Conservation (phyloP, 2,329 filamentous ascomycete species). For the Plectosphaerella cucumerina region DNA sequence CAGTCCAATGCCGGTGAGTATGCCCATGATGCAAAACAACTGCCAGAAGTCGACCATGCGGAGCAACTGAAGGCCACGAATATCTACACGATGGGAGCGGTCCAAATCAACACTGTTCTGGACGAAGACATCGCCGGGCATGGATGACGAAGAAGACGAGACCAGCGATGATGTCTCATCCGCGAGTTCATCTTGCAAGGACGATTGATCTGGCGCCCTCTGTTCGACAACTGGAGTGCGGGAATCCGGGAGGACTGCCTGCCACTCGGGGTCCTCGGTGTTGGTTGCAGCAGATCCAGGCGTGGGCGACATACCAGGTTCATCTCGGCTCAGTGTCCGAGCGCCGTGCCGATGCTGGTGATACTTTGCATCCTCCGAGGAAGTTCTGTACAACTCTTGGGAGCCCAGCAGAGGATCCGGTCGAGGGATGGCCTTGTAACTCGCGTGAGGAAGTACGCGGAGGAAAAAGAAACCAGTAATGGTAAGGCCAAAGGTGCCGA, state of each 20-base stretch:
- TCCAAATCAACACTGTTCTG: conserved; percentile 64
- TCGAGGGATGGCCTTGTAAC: conserved; percentile 53
- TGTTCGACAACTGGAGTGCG: too few relatives aligned
- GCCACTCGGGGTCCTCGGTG: too few relatives aligned
- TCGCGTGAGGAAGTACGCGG: conserved; percentile 60
- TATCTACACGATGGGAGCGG: conserved; percentile 80
- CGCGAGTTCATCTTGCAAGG: conserved; percentile 35
- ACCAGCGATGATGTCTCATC: conserved; percentile 82
- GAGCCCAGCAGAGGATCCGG: conserved; percentile 16
- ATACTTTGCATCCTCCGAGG: conserved; percentile 36
- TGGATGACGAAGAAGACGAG: conserved; percentile 55
- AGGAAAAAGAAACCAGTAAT: conserved; percentile 82
- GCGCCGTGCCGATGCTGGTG: conserved; percentile 28
- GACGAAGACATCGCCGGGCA: conserved; percentile 46
- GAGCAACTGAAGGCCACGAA: conserved; percentile 77
- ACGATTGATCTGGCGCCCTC: not conserved
- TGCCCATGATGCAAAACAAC: conserved; percentile 78
- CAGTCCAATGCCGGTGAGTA: conserved; percentile 87
- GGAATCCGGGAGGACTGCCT: too few relatives aligned
- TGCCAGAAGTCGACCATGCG: conserved; percentile 82
- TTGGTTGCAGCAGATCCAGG: conserved; percentile 1
- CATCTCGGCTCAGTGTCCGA: conserved; percentile 24
- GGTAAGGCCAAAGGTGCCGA: conserved; percentile 73
- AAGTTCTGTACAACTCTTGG: conserved; percentile 35
- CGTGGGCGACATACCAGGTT: conserved; percentile 61